These are phyloP conservation scores for Ophiosphaerella korrae DNA, from an alignment of 2,329 filamentous ascomycete genomes.

Conservation along the genomic window DNA sequence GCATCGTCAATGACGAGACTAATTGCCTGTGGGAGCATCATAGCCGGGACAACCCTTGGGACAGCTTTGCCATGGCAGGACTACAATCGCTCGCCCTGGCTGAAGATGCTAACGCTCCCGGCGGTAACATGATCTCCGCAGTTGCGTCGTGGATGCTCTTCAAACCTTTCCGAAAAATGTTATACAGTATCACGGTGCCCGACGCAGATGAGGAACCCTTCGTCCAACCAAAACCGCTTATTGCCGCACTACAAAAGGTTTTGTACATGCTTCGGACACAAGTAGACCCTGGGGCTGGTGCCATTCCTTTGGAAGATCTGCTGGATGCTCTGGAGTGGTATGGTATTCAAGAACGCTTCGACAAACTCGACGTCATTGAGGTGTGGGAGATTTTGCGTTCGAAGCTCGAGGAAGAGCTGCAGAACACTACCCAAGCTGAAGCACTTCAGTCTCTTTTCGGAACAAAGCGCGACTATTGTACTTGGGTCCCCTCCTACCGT, in stretches of 20 bases:
- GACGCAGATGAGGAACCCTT: conserved; percentile 54
- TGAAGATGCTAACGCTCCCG: conserved; percentile 38
- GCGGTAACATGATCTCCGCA: conserved; percentile 56
- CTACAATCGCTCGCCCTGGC: conserved; percentile 54
- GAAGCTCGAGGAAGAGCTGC: conserved; percentile 59
- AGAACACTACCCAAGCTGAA: conserved; percentile 49
- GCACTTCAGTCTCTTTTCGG: conserved; percentile 57
- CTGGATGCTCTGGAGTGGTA: conserved; percentile 49
- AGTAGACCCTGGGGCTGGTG: conserved; percentile 43
- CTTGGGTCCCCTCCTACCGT: conserved; percentile 44
- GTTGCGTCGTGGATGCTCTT: conserved; percentile 65
- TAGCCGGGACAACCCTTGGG: conserved; percentile 61
- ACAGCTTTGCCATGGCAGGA: conserved; percentile 62
- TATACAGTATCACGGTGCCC: conserved; percentile 57
- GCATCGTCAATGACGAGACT: conserved; percentile 65
- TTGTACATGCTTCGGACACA: conserved; percentile 56
- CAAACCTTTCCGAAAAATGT: conserved; percentile 62
- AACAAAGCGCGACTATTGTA: conserved; percentile 34
- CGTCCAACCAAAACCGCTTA: conserved; percentile 56
- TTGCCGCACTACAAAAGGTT: conserved; percentile 58
- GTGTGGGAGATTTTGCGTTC: conserved; percentile 61
- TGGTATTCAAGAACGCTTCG: conserved; percentile 43
- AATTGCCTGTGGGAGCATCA: conserved; percentile 65
- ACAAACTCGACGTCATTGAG: conserved; percentile 58
- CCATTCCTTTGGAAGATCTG: conserved; percentile 43